These are phyloP conservation scores for Aspergillus calidoustus DNA, from an alignment of 2,329 filamentous ascomycete genomes.

Conservation along the genomic window DNA sequence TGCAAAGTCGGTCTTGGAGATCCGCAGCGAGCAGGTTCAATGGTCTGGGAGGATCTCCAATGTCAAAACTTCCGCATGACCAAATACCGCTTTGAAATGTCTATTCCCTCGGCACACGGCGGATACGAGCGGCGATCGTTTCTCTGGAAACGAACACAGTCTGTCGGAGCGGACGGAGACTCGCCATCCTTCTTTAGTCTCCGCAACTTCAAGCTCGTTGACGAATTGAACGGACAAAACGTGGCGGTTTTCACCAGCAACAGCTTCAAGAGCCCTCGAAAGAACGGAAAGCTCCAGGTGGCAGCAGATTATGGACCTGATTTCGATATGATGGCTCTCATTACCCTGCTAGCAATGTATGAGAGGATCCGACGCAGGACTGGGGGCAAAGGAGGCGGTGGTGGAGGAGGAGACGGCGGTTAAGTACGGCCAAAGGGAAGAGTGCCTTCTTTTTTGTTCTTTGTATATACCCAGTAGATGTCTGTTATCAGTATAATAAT, in stretches of 20 bases:
- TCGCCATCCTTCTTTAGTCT: conserved; percentile 26
- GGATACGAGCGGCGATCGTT: conserved; percentile 29
- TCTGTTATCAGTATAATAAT: background rate
- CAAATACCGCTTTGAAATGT: conserved; percentile 37
- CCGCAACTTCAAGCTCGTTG: conserved; percentile 40
- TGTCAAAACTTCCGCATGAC: conserved; percentile 29
- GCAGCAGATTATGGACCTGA: conserved; percentile 30
- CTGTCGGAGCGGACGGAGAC: conserved; percentile 33
- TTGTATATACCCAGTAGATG: background rate
- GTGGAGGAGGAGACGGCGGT: conserved; percentile 21
- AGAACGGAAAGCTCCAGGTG: conserved; percentile 39
- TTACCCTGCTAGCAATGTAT: conserved; percentile 31
- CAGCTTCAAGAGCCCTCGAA: conserved; percentile 32
- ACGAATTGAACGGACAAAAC: conserved; percentile 33
- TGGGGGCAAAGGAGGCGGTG: conserved; percentile 9
- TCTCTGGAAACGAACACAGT: conserved; percentile 39
- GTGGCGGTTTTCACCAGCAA: conserved; percentile 39
- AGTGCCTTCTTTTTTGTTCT: background rate
- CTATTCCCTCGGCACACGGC: conserved; percentile 16
- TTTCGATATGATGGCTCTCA: conserved; percentile 38
- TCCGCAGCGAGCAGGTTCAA: conserved; percentile 25
- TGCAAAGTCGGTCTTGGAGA: conserved; percentile 40
- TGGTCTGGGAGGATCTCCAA: conserved; percentile 38
- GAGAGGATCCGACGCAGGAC: conserved; percentile 31
- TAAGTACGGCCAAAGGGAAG: conserved; percentile 12